phyloP scores from a whole-genome alignment of 2,329 filamentous ascomycete species.

The Amylocarpus encephaloides region DNA sequence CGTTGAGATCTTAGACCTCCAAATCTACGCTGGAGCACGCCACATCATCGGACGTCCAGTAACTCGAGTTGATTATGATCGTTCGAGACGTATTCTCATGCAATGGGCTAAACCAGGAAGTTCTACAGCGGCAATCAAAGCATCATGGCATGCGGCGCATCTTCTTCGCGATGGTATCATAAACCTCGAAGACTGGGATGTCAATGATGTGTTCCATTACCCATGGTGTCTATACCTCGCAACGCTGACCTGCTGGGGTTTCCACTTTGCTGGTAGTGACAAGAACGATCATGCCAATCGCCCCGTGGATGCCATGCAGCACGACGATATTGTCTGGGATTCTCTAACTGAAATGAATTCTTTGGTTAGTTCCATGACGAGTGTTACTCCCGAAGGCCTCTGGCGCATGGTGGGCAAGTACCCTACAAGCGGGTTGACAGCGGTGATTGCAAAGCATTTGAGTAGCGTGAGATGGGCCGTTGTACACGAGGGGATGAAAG shows the following conservation, averaged over 20 bases:
- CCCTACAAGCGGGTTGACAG: conserved; percentile 46
- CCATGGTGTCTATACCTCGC: conserved; percentile 57
- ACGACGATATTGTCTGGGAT: conserved; percentile 46
- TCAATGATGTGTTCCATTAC: conserved; percentile 51
- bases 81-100: conserved; percentile 45
- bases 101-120: conserved; percentile 38
- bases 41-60: conserved; percentile 54
- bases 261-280: conserved; percentile 39
- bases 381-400: conserved; percentile 30
- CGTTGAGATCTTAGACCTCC: conserved; percentile 53
- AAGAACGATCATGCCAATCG: conserved; percentile 8
- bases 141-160: conserved; percentile 48
- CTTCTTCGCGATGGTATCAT: conserved; percentile 45
- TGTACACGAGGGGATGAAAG: conserved; percentile 54
- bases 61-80: conserved; percentile 42
- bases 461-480: conserved; percentile 55
- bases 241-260: conserved; percentile 52
- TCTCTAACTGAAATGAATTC: conserved; percentile 42
- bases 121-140: conserved; percentile 33
- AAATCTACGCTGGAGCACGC: conserved; percentile 53
- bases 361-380: conserved; percentile 36
- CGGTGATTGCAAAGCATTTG: conserved; percentile 48
- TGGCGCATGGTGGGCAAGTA: conserved; percentile 37
- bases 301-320: conserved; percentile 3
- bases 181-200: conserved; percentile 44